phyloP scores from a whole-genome alignment of 805 yeast genomes.

The Spathaspora girioi region DNA sequence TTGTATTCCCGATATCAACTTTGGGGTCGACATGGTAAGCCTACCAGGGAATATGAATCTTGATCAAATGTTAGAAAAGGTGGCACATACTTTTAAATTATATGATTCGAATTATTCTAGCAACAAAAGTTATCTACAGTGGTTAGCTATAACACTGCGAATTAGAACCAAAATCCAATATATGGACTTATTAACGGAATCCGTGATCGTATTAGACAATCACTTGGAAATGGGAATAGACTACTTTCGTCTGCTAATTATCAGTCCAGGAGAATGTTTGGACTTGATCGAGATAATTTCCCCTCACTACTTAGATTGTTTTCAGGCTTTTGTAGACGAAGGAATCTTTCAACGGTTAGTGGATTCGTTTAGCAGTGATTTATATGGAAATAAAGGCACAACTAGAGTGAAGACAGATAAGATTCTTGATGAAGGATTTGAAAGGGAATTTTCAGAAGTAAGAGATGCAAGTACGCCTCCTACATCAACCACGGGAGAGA shows the following conservation, averaged over 20 bases:
- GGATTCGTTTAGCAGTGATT: background rate
- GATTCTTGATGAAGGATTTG: constrained; percentile 1
- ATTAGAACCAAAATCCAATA: background rate
- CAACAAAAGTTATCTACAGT: constrained; percentile 1
- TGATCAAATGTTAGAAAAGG: background rate
- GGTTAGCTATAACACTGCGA: constrained; percentile 3
- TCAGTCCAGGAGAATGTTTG: constrained; percentile 1
- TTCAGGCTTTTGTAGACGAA: background rate
- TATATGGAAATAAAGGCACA: background rate
- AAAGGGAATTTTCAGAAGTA: constrained; percentile 4
- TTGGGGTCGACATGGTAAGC: background rate
- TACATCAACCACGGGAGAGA: background rate
- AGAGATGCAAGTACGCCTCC: constrained; percentile 6
- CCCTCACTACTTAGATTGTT: background rate
- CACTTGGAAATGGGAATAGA: constrained; percentile 10
- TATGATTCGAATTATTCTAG: background rate
- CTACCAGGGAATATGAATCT: background rate
- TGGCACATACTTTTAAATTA: background rate
- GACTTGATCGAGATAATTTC: constrained; percentile 8
- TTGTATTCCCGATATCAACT: background rate
- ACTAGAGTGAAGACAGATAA: background rate
- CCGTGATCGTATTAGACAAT: constrained; percentile 12
- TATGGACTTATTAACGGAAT: constrained; percentile 1
- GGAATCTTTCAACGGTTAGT: background rate
- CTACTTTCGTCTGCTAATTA: constrained; percentile 4